These are phyloP conservation scores for Zopfia rhizophila DNA, from an alignment of 2,329 filamentous ascomycete genomes.

Conservation along the genomic window DNA sequence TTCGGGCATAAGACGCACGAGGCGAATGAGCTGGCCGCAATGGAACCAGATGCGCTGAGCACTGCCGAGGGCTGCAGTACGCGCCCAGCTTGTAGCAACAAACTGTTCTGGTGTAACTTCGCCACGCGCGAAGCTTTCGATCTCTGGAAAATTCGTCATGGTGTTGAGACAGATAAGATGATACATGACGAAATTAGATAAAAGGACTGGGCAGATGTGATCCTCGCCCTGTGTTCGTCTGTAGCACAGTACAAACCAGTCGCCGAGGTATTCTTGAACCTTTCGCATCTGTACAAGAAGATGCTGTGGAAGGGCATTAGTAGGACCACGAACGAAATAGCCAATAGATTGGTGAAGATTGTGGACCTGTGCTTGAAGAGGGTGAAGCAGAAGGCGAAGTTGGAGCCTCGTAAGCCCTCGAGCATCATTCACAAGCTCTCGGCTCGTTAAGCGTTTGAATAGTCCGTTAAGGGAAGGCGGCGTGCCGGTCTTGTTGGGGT, in stretches of 20 bases:
- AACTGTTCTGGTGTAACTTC: conserved; percentile 57
- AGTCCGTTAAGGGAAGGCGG: conserved; percentile 66
- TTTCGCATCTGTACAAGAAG: conserved; percentile 67
- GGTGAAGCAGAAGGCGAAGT: conserved; percentile 71
- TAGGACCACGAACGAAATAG: conserved; percentile 66
- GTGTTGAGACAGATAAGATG: conserved; percentile 74
- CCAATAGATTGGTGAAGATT: conserved; percentile 69
- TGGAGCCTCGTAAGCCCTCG: conserved; percentile 62
- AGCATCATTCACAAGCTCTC: conserved; percentile 62
- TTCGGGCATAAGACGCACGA: conserved; percentile 66
- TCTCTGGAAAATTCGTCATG: conserved; percentile 71
- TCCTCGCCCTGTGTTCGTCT: conserved; percentile 60
- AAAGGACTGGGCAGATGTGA: conserved; percentile 63
- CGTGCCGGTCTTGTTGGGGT: conserved; percentile 44
- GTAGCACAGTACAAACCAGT: conserved; percentile 69
- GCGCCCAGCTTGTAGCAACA: conserved; percentile 6
- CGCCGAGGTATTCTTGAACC: conserved; percentile 67
- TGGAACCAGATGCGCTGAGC: conserved; percentile 65
- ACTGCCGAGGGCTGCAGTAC: conserved; percentile 1
- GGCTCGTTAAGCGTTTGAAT: conserved; percentile 71
- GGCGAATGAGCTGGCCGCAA: conserved; percentile 70
- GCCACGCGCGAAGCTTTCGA: conserved; percentile 69
- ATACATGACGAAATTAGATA: conserved; percentile 71
- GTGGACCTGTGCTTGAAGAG: conserved; percentile 69
- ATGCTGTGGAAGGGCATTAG: conserved; percentile 59